Base-by-base conservation (phyloP, 1,139 yeast species). In the Suhomyces bokatorum region DNA sequence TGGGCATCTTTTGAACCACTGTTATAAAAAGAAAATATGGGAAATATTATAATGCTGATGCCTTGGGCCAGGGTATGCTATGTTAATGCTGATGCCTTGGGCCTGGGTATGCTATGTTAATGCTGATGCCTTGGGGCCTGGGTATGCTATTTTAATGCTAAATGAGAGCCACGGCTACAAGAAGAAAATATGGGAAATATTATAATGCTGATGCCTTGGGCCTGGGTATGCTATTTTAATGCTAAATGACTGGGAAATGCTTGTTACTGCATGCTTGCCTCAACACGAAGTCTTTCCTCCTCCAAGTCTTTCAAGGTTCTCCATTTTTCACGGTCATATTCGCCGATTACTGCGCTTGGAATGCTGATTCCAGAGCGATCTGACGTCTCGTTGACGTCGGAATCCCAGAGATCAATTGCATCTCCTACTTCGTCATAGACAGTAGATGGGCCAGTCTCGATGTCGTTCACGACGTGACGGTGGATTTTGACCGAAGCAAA, bases 261-360 rank as follows among this genome's bases (percentile, higher is more conserved):
- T 20, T 20, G 24, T 20, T 7, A 20, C 24, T 20, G 24, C 15
- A 34, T 14, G 16, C 13, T 34, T 10, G 28, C 36, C 26, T 32
- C 35, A 32, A n/a, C 14, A 6, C 15, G 36, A 13, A 27, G 29
- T 13, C 37, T 11, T 24, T 28, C 49, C 26, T 52, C 49, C 35
- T 57, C 55, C 35, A 66, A 52, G 26, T 60, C 65, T 53, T 75
- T 73, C 48, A 81, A 64, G 0, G 80, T 77, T 45, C 75, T 64
- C 87, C 87, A 81, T 58, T 82, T 82, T 58, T 82, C 87, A 52
- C 75, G 65, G 55, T 82, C 87, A 55, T 82, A 82, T 55, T 80
- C 81, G 0, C 87, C 86, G 43, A 81, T 73, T 2, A 79, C 81
- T 11, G 76, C 81, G 46, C 83, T 73, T 0, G 86, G 87, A 34